Conservation (phyloP, 352 stramenopile species). For the Globisporangium perplexum region DNA sequence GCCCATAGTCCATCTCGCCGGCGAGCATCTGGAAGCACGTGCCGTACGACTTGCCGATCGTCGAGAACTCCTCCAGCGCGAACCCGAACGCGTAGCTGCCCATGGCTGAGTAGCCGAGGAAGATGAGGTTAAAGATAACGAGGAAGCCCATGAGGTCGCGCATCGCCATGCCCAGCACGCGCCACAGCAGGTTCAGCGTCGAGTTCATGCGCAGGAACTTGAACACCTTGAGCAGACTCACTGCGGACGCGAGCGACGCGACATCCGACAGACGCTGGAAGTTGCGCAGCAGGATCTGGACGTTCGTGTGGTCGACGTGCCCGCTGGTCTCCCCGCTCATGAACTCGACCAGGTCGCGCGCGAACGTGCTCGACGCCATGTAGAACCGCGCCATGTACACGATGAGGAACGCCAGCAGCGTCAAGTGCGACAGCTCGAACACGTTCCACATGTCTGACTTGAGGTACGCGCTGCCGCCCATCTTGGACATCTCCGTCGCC, state of each 20-base stretch:
- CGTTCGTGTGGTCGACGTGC: constrained; percentile 53
- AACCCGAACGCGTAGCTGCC: constrained; percentile 82
- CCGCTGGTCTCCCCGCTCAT: constrained; percentile 27
- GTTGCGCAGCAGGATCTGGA: constrained; percentile 53
- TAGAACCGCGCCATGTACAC: constrained; percentile 68
- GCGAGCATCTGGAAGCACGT: constrained; percentile 88
- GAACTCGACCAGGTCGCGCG: constrained; percentile 33
- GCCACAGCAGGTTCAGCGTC: constrained; percentile 83
- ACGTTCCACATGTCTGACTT: constrained; percentile 86
- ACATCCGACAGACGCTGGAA: constrained; percentile 78
- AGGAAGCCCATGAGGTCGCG: constrained; percentile 85
- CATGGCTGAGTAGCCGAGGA: constrained; percentile 82
- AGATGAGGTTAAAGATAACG: constrained; percentile 88
- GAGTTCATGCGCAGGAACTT: constrained; percentile 90
- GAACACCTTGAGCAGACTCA: constrained; percentile 85
- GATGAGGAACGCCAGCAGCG: constrained; percentile 55
- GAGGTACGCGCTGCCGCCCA: constrained; percentile 70
- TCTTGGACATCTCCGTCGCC: constrained; percentile 68
- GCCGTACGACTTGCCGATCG: constrained; percentile 71
- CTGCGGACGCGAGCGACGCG: constrained; percentile 61
- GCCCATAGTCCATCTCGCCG: constrained; percentile 76
- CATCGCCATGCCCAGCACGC: constrained; percentile 76
- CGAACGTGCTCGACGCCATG: constrained; percentile 46
- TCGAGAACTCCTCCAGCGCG: constrained; percentile 78
- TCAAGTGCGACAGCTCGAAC: constrained; percentile 77